phyloP scores from a whole-genome alignment of 768 basidiomycete species.

The Lentinula sp. region DNA sequence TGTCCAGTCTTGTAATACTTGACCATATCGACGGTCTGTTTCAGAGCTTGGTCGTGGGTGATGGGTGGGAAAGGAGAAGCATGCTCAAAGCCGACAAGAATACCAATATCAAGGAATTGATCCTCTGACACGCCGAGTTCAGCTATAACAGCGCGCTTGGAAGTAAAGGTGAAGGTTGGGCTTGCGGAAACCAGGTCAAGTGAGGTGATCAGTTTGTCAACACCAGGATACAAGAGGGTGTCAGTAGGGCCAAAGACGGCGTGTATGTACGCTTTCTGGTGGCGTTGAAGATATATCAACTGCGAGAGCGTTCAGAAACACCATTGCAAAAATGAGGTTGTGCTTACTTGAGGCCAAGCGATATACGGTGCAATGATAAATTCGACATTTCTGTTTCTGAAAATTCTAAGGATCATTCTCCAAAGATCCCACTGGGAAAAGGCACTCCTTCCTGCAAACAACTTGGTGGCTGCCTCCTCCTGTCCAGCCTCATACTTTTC shows the following conservation, averaged over 20 bases:
- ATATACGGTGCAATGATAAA: constrained; percentile 95
- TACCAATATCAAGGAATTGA: constrained; percentile 91
- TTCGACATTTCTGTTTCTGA: constrained; percentile 92
- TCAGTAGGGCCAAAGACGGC: constrained; percentile 91
- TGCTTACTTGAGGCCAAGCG: constrained; percentile 89
- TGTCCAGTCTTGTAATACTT: constrained; percentile 89
- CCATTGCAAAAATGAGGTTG: constrained; percentile 8
- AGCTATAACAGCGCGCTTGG: constrained; percentile 61
- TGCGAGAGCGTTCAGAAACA: constrained; percentile 22
- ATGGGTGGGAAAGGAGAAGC: constrained; percentile 79
- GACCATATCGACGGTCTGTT: constrained; percentile 87
- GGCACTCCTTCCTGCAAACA: constrained; percentile 73
- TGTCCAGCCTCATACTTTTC: constrained; percentile 86
- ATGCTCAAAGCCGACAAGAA: constrained; percentile 85
- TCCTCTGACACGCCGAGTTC: constrained; percentile 70
- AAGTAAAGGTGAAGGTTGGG: constrained; percentile 78
- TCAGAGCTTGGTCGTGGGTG: constrained; percentile 73
- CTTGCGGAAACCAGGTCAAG: constrained; percentile 66
- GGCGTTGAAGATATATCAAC: constrained; percentile 93
- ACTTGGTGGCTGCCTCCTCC: constrained; percentile 80
- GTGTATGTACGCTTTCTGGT: constrained; percentile 90
- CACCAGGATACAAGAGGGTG: constrained; percentile 77
- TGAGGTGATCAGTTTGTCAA: constrained; percentile 86
- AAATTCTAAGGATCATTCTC: constrained; percentile 86
- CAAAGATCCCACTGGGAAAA: constrained; percentile 89